phyloP scores from a whole-genome alignment of 2,329 filamentous ascomycete genomes.

The Magnaporthiopsis rhizophila region DNA sequence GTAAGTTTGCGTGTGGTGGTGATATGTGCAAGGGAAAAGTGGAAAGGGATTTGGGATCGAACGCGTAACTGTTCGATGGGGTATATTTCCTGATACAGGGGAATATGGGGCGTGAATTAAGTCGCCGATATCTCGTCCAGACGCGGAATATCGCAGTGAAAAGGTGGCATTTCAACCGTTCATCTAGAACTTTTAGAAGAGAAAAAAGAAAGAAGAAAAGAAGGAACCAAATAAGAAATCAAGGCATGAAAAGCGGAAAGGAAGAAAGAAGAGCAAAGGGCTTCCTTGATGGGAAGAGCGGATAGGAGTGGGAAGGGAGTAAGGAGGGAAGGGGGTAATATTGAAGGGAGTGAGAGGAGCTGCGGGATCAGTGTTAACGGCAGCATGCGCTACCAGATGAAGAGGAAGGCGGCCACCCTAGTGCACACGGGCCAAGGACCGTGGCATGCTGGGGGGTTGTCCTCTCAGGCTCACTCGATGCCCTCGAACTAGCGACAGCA shows the following conservation, averaged over 20 bases:
- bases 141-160: neutral
- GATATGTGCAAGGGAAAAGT: neutral
- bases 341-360: neutral
- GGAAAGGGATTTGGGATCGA: neutral
- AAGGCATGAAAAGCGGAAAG: neutral
- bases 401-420: no score
- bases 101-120: neutral
- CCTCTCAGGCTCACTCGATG: neutral
- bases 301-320: neutral
- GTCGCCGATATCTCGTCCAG: neutral
- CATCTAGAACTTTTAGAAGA: neutral
- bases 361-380: neutral
- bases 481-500: neutral
- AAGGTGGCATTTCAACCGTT: neutral
- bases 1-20: neutral
- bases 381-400: neutral
- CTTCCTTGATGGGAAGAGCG: slow-evolving; percentile 1
- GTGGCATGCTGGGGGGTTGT: neutral
- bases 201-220: neutral
- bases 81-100: neutral
- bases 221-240: neutral
- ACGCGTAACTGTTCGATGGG: neutral
- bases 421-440: neutral
- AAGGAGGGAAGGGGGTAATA: neutral
- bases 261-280: neutral